Evolutionary conservation across 2,329 filamentous ascomycete species (phyloP).

Genomic region (Leptographium flavum): DNA sequence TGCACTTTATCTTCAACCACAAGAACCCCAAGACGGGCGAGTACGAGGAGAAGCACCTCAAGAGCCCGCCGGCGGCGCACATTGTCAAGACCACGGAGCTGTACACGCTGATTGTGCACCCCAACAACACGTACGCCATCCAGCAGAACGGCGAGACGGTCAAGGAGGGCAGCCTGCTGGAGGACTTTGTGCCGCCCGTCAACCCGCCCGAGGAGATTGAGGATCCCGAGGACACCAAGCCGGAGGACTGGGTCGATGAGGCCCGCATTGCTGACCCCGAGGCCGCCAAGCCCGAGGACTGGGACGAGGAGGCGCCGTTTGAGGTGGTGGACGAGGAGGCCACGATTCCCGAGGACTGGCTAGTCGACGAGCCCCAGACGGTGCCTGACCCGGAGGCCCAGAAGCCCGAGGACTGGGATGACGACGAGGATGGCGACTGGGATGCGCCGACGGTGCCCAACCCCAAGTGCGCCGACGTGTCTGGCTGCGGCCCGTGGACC

Average conservation of each 20-base stretch:
- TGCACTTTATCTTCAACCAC: conserved; percentile 98
- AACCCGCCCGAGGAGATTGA: conserved; percentile 94
- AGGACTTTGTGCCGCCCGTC: conserved; percentile 87
- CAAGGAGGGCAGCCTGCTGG: conserved; percentile 81
- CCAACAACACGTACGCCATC: conserved; percentile 90
- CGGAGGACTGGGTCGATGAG: conserved; percentile 89
- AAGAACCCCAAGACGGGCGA: conserved; percentile 99
- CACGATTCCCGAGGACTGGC: conserved; percentile 86
- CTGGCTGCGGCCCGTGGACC: conserved; percentile 88
- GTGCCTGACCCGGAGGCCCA: conserved; percentile 85
- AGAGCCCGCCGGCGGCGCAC: conserved; percentile 66
- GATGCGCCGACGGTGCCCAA: conserved; percentile 79
- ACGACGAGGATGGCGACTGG: conserved; percentile 99
- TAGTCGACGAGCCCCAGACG: conserved; percentile 71
- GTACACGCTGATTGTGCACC: conserved; percentile 92
- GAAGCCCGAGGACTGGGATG: conserved; percentile 99
- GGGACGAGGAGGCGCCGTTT: conserved; percentile 95
- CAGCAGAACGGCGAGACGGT: conserved; percentile 79
- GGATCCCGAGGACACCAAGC: conserved; percentile 86
- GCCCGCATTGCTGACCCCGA: conserved; percentile 82
- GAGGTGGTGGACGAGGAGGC: conserved; percentile 93
- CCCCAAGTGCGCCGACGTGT: conserved; percentile 86
- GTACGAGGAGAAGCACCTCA: conserved; percentile 99
- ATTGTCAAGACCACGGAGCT: conserved; percentile 87
- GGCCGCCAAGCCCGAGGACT: conserved; percentile 92